These are phyloP conservation scores for Ophiorrhiza pumila DNA, from an alignment of 257 asterid genomes.

Conservation along the genomic window DNA sequence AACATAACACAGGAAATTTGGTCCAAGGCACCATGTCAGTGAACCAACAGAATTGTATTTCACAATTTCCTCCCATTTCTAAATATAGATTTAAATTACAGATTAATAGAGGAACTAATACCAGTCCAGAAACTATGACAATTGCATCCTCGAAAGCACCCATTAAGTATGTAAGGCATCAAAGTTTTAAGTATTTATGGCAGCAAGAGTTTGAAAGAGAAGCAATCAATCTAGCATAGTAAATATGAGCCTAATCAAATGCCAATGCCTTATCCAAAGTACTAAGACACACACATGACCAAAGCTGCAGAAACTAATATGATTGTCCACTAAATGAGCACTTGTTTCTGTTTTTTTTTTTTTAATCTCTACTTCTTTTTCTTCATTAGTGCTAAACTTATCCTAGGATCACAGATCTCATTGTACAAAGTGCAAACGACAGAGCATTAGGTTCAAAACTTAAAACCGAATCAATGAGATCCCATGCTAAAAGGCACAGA, in stretches of 20 bases:
- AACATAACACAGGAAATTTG: not conserved
- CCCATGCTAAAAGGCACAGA: not conserved
- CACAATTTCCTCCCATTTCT: not conserved
- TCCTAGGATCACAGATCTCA: not conserved
- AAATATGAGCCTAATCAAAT: not conserved
- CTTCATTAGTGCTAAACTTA: not conserved
- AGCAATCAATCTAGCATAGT: not conserved
- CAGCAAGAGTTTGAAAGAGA: not conserved
- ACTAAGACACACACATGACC: not conserved
- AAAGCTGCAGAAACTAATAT: not conserved
- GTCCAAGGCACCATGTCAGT: not conserved
- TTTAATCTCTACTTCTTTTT: not conserved
- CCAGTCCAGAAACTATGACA: not conserved
- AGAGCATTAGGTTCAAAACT: not conserved
- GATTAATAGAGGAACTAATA: not conserved
- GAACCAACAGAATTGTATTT: not conserved
- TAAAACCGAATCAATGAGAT: not conserved
- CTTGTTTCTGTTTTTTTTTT: not conserved
- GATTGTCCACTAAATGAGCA: no score
- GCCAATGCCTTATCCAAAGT: not conserved
- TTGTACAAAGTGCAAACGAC: not conserved
- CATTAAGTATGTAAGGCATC: not conserved
- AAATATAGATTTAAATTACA: not conserved
- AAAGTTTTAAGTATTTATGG: not conserved
- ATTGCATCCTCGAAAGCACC: not conserved